Base-by-base conservation (phyloP, 164 flowering plant genomes). In the Dillenia suffruticosa region DNA sequence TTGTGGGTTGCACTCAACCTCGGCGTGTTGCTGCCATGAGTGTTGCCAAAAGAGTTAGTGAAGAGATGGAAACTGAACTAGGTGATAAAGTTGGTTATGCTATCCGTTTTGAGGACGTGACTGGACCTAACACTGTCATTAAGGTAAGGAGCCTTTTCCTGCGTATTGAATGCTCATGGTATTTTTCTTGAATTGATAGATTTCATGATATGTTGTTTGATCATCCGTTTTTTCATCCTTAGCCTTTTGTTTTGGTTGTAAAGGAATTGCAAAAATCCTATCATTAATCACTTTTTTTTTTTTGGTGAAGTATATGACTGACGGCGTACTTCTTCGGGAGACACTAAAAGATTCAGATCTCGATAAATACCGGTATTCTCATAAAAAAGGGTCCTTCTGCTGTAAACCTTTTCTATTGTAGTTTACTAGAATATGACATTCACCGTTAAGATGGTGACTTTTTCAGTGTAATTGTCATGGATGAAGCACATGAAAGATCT, bases 11-110 rank as follows among this genome's bases (percentile, higher is more conserved):
- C 74, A 95, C 99, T 46, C 99, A 95, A 75, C 99, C 99, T 49
- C 84, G 99, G 75, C 92, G 96, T 79, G 99, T 92, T 49, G 99
- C 97, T 15, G 97, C 99, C 12, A 92, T 95, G 99, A 92, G 99
- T 78, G 99, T 95, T 58, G 99, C 99, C 8, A 95, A 95, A 69
- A 77, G 99, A 76, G 99, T 92, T n/a, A 94, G 99, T 50, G 97
- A 94, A 67, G 99, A 94, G 71, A 94, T 94, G 99, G 96, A 91
- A 68, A 86, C 93, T 46, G 92, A 89, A 57, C 72, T 94, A 44
- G 97, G 97, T 7, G 94, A 88, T 64, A 82, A 79, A 75, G 95
- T 94, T 68, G 99, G 97, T 17, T 94, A 94, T 79, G 96, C 97
- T 22, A 94, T 94, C 62, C 90, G 96, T 55, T 94, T 94, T 77